Evolutionary conservation across 345 rosid species (phyloP), one percentile per base, ranked within the genome.

Genomic region (Clausena lansium): DNA sequence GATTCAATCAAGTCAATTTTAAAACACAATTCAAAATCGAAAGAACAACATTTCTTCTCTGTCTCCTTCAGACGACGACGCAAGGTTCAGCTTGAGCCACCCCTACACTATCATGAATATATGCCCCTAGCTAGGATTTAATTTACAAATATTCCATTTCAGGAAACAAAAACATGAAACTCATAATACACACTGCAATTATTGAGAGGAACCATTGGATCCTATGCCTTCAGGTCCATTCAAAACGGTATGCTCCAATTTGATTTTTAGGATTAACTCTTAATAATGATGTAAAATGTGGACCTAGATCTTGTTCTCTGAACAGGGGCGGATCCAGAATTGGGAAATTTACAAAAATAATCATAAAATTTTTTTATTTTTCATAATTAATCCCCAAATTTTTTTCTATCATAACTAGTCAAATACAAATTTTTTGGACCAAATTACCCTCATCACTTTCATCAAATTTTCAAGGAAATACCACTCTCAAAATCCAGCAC

Each of bases 1-100:
- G n/a, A 57, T 47, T 73, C 47, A 82, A 52, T 50, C 45, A 7
- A 50, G 60, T 50, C 60, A 55, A 70, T 50, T 73, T 57, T 19
- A 67, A n/a, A 66, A 45, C 9, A 17, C 1, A 10, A 3, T 62
- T 67, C 15, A 32, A 61, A 61, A 67, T 11, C 33, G 32, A n/a
- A 20, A 25, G 24, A 65, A 17, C 38, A 10, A n/a, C 19, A 14
- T 47, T 41, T 9, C 38, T 47, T 2, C 20, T 13, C 28, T n/a
- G 33, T 45, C 58, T 0, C 14, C 10, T 39, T 63, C 70, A 55
- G 32, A 63, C 70, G 70, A 47, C 60, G 59, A 60, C 67, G 27
- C 45, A 28, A 9, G 25, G 7, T 1, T 0, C 35, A n/a, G 13
- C 57, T 9, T 0, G 15, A 47, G 59, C 32, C 68, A 74, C 70